A percentile compares a stretch with the other conserved stretches of the same genome.
phyloP scores from a whole-genome alignment of 2,329 filamentous ascomycete genomes.

The Rosellinia necatrix region DNA sequence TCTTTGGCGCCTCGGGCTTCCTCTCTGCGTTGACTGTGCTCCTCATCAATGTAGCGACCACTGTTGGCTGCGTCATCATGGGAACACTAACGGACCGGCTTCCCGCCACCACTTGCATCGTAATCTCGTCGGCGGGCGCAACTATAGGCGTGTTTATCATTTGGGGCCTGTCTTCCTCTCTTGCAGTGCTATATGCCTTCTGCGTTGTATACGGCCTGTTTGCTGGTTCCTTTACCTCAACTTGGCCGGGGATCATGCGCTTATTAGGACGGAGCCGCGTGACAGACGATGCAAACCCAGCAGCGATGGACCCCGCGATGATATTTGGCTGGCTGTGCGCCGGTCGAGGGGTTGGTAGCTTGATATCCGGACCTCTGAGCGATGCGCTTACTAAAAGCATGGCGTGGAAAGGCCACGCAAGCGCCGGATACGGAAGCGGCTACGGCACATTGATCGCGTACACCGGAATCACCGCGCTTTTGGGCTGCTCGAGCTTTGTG shows the following conservation, averaged over 20 bases:
- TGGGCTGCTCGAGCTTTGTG: slow-evolving; percentile 49
- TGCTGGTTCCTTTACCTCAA: slow-evolving; percentile 46
- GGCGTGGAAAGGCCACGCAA: slow-evolving; percentile 47
- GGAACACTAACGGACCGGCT: slow-evolving; percentile 53
- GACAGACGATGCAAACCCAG: neutral
- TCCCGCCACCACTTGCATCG: slow-evolving; percentile 49
- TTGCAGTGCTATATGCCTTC: slow-evolving; percentile 54
- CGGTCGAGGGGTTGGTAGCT: slow-evolving; percentile 63
- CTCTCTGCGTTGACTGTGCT: slow-evolving; percentile 53
- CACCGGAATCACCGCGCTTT: slow-evolving; percentile 54
- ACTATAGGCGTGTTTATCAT: slow-evolving; percentile 55
- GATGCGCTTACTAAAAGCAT: slow-evolving; percentile 52
- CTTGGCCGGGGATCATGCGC: slow-evolving; percentile 33
- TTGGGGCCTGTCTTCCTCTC: slow-evolving; percentile 56
- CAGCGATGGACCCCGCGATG: slow-evolving; percentile 50
- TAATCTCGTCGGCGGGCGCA: slow-evolving; percentile 55
- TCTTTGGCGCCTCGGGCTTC: slow-evolving; percentile 45
- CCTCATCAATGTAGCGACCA: slow-evolving; percentile 53
- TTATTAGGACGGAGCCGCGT: slow-evolving; percentile 25
- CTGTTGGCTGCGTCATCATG: slow-evolving; percentile 50
- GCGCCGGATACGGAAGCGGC: slow-evolving; percentile 52
- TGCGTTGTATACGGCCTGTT: slow-evolving; percentile 61
- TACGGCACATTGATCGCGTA: slow-evolving; percentile 58
- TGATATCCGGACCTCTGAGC: slow-evolving; percentile 59
- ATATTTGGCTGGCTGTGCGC: slow-evolving; percentile 60